Base-by-base conservation (phyloP, 2,329 filamentous ascomycete genomes). In the Cadophora luteo-olivacea region DNA sequence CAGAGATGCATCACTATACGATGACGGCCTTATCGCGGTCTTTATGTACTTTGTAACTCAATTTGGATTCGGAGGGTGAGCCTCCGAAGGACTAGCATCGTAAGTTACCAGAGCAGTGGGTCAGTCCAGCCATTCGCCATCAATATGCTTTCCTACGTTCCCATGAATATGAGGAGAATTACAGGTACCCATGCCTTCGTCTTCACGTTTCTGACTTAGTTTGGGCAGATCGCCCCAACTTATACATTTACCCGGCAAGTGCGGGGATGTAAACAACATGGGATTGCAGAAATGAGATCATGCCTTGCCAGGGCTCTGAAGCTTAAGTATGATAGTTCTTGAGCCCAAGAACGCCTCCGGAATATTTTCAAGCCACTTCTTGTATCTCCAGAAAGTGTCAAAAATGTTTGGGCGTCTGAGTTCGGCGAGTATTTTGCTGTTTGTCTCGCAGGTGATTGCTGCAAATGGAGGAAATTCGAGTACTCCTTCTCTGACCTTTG, bases 401-500 rank as follows among this genome's bases (percentile, higher is more conserved):
- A 49, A 7, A 49, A 49, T 22, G 5, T 49, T 49, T 6, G 6
- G 45, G 19, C 19, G n/a, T 22, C 6, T 49, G 45, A 49, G 45
- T 8, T 9, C 6, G 19, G 45, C 45, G 7, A 19, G 45, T 5
- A n/a, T 49, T 8, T 49, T 49, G 19, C 45, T 49, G 2, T 22
- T 49, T 22, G 45, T 49, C 22, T 49, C 45, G 19, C 19, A 49
- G 4, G 19, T 19, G 22, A 22, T 49, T 49, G 45, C 45, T 49
- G 19, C 6, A 7, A 49, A 49, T 49, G 45, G 45, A 49, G 19
- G n/a, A 6, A 49, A 49, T 49, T 49, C 45, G 12, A 49, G 4
- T 51, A 8, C 49, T n/a, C 19, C n/a, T 3, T 38, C 62, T 55
- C 52, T 62, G 14, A 67, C 68, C 33, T 73, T 69, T 52, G 22